Evolutionary conservation across 2,329 filamentous ascomycete species (phyloP), one percentile per base, ranked within the genome.

Genomic region (Colletotrichum falcatum): DNA sequence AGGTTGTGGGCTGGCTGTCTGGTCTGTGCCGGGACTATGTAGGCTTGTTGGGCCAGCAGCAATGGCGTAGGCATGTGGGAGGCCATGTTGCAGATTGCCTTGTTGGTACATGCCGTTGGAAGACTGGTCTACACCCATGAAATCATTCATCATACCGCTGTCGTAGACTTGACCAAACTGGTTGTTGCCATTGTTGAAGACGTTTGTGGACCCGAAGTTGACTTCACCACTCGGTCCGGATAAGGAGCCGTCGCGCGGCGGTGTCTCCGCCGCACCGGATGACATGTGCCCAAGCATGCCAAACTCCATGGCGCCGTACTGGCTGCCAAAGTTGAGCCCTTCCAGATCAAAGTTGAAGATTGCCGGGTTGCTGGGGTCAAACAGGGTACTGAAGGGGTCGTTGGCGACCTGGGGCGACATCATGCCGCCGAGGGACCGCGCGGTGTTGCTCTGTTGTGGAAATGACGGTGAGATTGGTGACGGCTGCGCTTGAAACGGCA

Each of bases 251-350:
- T 96, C 93, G 65, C 90, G 89, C 6, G 92, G 89, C 8, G 92
- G 90, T 20, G 90, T 93, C 75, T 96, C 93, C n/a, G 90, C 92
- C 18, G 93, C 92, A 18, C 93, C 93, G n/a, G 93, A 94, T 70
- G 94, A 94, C 93, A 99, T 97, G 79, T 98, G 95, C 35, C 94
- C 94, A 0, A 99, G 88, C 89, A 98, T 98, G 64, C 94, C 93
- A 79, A 98, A 98, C 80, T 98, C 96, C 80, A 97, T 87, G 23
- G 95, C 95, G 71, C 95, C 95, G 78, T 98, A 99, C 74, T 97
- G 94, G 78, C 96, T 98, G 66, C 94, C 95, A 80, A 98, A 99
- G 79, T 96, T 96, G 79, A 98, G 88, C 70, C 94, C 94, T 65
- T 97, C 94, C 14, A 98, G 89, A 79, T 98, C 95, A 80, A 98